Base-by-base conservation (phyloP, 1,139 yeast genomes). In the Lodderomyces pseudojiufengensis region DNA sequence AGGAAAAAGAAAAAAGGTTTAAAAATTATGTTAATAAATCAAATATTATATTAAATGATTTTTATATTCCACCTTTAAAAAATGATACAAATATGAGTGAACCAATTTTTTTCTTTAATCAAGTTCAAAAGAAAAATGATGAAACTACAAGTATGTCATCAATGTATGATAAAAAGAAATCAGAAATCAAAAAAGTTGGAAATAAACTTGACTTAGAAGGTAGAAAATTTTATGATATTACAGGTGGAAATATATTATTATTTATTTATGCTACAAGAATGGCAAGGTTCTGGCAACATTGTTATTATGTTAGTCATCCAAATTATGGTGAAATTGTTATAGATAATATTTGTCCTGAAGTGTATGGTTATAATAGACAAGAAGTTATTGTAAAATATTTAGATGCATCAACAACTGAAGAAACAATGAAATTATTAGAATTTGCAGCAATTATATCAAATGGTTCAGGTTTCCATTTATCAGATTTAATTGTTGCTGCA, bases 381-480 rank as follows among this genome's bases (percentile, higher is more conserved):
- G 39, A 44, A 10, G 40, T 52, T 8, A 28, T 53, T 3, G 28
- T 35, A 6, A 25, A 38, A 11, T 53, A 42, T 29, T 33, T 57
- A 14, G 32, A 39, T 3, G 27, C 41, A 2, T 43, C 51, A 5
- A 33, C 57, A 7, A 42, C 49, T 8, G 37, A 43, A 0, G 54
- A 51, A 11, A 53, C 57, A 4, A 39, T 37, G 14, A 26, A 35
- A 0, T 30, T 74, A 20, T 45, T 75, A 35, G 61, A 66, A 32
- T 64, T 57, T 46, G 78, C 78, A 2, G 66, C 76, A 1, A 63
- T 77, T 18, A 60, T 70, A 12, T 58, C 69, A 32, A 59, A 42
- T n/a, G 59, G 71, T 14, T 63, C 65, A 24, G 54, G 63, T 4
- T 75, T 76, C 46, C 59, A 65, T 9, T 51, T 76, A 21, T 59